phyloP scores from a whole-genome alignment of 768 basidiomycete species.

The Naematelia encephala region DNA sequence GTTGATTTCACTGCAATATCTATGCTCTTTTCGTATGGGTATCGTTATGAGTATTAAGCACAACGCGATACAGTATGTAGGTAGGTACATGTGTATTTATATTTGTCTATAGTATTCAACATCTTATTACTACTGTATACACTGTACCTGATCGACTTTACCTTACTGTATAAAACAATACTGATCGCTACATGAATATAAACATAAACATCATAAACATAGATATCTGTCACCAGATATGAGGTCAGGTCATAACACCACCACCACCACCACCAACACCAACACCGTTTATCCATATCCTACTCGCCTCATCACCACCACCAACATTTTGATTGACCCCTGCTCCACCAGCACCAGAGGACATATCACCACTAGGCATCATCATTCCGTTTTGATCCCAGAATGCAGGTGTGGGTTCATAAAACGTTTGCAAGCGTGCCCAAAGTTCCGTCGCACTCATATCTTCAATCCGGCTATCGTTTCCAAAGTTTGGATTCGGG shows the following conservation, averaged over 20 bases:
- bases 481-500: neutral
- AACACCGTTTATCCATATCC: neutral
- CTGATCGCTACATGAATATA: neutral
- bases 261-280: neutral
- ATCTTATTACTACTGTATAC: too few relatives aligned
- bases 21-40: too few relatives aligned
- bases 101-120: too few relatives aligned
- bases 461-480: neutral
- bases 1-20: too few relatives aligned
- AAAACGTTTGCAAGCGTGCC: constrained; percentile 43
- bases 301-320: neutral
- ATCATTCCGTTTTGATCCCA: constrained; percentile 23
- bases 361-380: neutral
- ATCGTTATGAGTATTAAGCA: too few relatives aligned
- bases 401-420: constrained; percentile 34
- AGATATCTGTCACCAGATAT: neutral
- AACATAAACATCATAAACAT: neutral
- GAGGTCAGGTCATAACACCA: neutral
- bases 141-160: too few relatives aligned
- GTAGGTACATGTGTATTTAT: too few relatives aligned
- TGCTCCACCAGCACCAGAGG: neutral
- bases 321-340: neutral
- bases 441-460: constrained; percentile 29
- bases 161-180: neutral
- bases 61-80: too few relatives aligned